Conservation (phyloP, 371 early-diverging fungal genomes). For the Vairimorpha necatrix region DNA sequence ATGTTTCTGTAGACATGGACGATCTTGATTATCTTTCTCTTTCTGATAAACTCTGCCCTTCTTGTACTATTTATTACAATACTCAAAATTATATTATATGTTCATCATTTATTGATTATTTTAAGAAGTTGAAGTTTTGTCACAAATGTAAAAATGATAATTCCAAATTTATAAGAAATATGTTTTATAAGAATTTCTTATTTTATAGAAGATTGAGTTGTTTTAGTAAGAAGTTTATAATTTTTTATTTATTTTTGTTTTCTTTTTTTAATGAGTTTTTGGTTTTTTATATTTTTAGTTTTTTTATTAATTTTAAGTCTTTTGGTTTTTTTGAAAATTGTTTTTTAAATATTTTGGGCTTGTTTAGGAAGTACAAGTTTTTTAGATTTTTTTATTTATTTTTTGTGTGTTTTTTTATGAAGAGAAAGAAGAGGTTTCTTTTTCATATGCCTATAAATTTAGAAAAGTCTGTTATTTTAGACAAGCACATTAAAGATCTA, state of each 20-base stretch:
- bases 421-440: neutral
- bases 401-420: neutral
- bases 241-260: neutral
- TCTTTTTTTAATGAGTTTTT: neutral
- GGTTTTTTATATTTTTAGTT: neutral
- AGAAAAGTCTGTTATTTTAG: neutral
- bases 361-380: neutral
- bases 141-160: slow-evolving; percentile 41
- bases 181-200: slow-evolving; percentile 42
- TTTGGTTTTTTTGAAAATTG: neutral
- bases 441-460: slow-evolving; percentile 4
- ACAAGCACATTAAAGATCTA: neutral
- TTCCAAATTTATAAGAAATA: slow-evolving; percentile 27
- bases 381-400: neutral
- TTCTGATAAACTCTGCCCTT: slow-evolving; percentile 19
- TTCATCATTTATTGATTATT: slow-evolving; percentile 44
- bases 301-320: neutral
- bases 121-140: slow-evolving; percentile 37
- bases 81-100: slow-evolving; percentile 1
- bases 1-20: slow-evolving; percentile 27
- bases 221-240: neutral
- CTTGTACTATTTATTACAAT: slow-evolving; percentile 10
- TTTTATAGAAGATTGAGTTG: slow-evolving; percentile 27
- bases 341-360: neutral
- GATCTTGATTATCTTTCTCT: slow-evolving; percentile 16